phyloP scores from a whole-genome alignment of 768 basidiomycete species.

The Lactarius vividus region DNA sequence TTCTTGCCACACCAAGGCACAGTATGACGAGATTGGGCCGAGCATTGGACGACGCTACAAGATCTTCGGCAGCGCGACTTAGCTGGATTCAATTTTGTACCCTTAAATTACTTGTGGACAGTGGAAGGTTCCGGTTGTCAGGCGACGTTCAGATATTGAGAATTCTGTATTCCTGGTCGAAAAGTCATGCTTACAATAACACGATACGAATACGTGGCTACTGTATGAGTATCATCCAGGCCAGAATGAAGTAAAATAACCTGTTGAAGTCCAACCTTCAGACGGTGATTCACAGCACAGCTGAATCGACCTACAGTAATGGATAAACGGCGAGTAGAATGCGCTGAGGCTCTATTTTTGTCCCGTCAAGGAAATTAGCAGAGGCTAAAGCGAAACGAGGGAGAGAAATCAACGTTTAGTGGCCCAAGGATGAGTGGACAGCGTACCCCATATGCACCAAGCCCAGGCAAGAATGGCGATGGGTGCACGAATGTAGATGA shows the following conservation, averaged over 20 bases:
- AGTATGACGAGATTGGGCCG: constrained; percentile 91
- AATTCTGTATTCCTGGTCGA: constrained; percentile 9
- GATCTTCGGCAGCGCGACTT: constrained; percentile 88
- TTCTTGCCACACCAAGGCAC: constrained; percentile 90
- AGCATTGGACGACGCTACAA: constrained; percentile 91
- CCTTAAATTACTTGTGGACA: constrained; percentile 20
- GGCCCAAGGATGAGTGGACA: background rate
- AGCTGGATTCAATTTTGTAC: constrained; percentile 30
- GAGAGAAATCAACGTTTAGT: background rate
- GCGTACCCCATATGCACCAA: constrained; percentile 96
- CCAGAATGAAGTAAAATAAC: constrained; percentile 90
- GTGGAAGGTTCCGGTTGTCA: constrained; percentile 22
- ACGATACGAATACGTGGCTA: constrained; percentile 34
- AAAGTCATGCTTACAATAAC: constrained; percentile 12
- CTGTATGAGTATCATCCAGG: constrained; percentile 97
- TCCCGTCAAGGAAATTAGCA: constrained; percentile 93
- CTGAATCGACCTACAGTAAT: constrained; percentile 62
- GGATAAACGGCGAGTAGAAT: constrained; percentile 95
- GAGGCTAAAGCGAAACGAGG: constrained; percentile 53
- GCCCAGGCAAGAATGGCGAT: constrained; percentile 85
- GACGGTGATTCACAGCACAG: constrained; percentile 15
- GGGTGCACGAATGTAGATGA: constrained; percentile 85
- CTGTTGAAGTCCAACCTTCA: constrained; percentile 38
- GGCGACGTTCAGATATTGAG: constrained; percentile 6
- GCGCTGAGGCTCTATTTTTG: constrained; percentile 86